Evolutionary conservation across 805 yeast species (phyloP).

Genomic region (Brettanomyces anomalus): DNA sequence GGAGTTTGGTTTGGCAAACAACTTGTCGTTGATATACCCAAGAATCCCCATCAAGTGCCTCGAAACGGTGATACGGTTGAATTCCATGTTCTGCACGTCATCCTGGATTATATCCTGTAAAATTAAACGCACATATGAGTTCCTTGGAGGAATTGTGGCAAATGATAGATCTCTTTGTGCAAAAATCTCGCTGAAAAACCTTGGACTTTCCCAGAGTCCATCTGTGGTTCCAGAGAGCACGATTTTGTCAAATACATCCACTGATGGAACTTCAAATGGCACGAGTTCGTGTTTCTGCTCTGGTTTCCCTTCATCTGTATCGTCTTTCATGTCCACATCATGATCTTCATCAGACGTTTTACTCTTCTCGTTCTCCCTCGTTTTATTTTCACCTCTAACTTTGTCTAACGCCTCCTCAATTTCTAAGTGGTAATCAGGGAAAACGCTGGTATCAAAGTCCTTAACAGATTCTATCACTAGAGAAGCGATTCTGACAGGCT

Average conservation of each 20-base stretch:
- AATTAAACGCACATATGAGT: conserved; percentile 46
- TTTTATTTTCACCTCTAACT: neutral
- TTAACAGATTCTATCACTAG: conserved; percentile 46
- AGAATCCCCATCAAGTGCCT: conserved; percentile 73
- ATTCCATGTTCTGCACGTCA: conserved; percentile 70
- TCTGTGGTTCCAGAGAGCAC: conserved; percentile 46
- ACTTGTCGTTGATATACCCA: conserved; percentile 53
- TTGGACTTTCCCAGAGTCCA: conserved; percentile 57
- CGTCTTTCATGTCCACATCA: conserved; percentile 1
- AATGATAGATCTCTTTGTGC: conserved; percentile 35
- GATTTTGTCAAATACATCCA: conserved; percentile 25
- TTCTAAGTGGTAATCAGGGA: conserved; percentile 25
- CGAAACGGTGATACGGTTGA: conserved; percentile 81
- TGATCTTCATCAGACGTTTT: conserved; percentile 2
- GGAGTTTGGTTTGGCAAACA: conserved; percentile 67
- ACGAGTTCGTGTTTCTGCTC: conserved; percentile 14
- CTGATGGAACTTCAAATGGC: conserved; percentile 23
- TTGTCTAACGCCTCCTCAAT: neutral
- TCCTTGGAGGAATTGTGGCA: conserved; percentile 55
- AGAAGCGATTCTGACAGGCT: conserved; percentile 37
- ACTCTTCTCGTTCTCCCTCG: neutral
- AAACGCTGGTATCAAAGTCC: conserved; percentile 29
- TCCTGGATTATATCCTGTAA: conserved; percentile 72
- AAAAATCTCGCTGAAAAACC: conserved; percentile 55
- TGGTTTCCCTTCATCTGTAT: conserved; percentile 1